phyloP scores from a whole-genome alignment of 1,284 basidiomycete species.

The Irpex lacteus region DNA sequence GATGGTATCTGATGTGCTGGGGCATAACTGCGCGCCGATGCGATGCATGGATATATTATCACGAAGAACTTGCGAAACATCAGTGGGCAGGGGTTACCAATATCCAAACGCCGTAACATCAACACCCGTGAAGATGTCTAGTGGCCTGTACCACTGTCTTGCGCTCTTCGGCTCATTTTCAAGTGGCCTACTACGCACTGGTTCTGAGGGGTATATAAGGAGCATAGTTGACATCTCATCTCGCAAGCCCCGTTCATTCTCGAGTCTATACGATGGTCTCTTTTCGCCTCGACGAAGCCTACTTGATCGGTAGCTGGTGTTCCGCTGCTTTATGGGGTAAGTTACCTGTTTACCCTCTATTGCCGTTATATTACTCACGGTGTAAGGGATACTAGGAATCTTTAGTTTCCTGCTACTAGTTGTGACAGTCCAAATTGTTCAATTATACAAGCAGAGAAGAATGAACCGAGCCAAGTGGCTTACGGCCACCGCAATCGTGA shows the following conservation, averaged over 20 bases:
- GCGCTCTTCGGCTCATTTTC: too few species aligned
- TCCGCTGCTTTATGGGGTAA: background rate
- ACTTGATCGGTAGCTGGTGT: background rate
- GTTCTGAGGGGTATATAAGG: background rate
- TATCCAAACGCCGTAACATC: too few species aligned
- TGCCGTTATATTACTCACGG: background rate
- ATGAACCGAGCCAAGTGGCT: background rate
- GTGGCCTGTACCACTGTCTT: too few species aligned
- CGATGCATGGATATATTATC: too few species aligned
- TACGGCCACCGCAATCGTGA: background rate
- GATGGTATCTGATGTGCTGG: too few species aligned
- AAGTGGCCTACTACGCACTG: too few species aligned
- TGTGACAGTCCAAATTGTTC: background rate
- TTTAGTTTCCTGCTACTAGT: background rate
- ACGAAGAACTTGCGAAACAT: too few species aligned
- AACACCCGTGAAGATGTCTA: too few species aligned
- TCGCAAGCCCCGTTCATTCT: background rate
- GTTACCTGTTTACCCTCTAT: background rate
- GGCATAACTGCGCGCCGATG: too few species aligned
- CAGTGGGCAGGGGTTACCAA: too few species aligned
- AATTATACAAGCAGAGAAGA: background rate
- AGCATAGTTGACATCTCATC: background rate
- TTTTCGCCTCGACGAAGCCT: background rate
- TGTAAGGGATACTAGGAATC: background rate
- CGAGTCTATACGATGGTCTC: background rate